Conservation (phyloP, 1,139 yeast genomes). For the Protomyces lactucae-debilis region DNA sequence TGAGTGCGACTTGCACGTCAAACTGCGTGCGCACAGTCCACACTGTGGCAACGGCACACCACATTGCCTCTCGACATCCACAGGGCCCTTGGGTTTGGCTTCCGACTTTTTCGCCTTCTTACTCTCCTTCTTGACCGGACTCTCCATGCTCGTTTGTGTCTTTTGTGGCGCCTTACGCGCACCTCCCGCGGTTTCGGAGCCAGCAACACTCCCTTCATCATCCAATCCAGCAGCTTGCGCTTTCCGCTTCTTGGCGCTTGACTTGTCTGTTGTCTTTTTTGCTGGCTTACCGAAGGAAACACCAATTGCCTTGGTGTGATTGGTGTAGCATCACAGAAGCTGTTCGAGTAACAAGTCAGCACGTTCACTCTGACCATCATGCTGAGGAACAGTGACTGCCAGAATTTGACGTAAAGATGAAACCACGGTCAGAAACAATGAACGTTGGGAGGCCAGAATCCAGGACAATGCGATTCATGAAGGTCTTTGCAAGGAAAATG, state of each 20-base stretch:
- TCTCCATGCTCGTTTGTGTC: neutral
- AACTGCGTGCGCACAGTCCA: conserved; percentile 86
- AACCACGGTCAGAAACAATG: too few relatives aligned
- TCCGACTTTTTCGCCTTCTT: conserved; percentile 19
- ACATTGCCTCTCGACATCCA: conserved; percentile 92
- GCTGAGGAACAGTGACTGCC: too few relatives aligned
- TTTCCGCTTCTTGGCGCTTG: neutral
- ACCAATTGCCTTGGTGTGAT: neutral
- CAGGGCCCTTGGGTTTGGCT: conserved; percentile 38
- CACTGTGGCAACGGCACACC: conserved; percentile 93
- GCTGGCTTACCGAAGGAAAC: neutral
- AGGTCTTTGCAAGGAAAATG: too few relatives aligned
- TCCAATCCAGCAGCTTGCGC: neutral
- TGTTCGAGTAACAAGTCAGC: too few relatives aligned
- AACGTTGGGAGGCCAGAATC: too few relatives aligned
- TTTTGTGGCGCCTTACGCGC: neutral
- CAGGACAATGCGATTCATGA: too few relatives aligned
- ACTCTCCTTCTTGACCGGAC: conserved; percentile 3
- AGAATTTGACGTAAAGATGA: too few relatives aligned
- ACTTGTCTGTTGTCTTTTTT: neutral
- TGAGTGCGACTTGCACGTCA: conserved; percentile 95
- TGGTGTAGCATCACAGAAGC: neutral
- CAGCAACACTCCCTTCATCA: neutral
- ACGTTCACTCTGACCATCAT: too few relatives aligned
- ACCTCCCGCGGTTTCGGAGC: neutral